Evolutionary conservation across 768 basidiomycete genomes (phyloP).

Genomic region (Boletales sp.): DNA sequence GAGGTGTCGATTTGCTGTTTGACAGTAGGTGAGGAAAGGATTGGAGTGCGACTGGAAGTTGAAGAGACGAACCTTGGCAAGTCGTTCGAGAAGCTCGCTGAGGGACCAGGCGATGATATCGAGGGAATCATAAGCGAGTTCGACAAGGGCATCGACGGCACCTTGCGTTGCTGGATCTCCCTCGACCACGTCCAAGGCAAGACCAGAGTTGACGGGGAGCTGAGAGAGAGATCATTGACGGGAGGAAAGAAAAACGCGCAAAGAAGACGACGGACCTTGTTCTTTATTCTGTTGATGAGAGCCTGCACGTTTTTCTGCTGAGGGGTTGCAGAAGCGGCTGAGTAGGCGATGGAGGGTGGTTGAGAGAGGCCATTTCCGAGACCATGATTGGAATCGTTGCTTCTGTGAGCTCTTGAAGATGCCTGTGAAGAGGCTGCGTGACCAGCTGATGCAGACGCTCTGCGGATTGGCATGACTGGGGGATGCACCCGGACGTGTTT

Average conservation of each 20-base stretch:
- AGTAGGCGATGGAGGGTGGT: slow-evolving; percentile 36
- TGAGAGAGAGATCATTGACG: slow-evolving; percentile 26
- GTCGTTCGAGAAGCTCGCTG: slow-evolving; percentile 70
- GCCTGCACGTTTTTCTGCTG: slow-evolving; percentile 82
- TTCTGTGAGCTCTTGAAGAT: slow-evolving; percentile 53
- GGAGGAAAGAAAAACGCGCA: neutral
- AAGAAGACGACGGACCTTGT: slow-evolving; percentile 53
- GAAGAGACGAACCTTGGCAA: slow-evolving; percentile 58
- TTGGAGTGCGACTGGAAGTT: neutral
- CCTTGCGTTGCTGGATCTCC: slow-evolving; percentile 70
- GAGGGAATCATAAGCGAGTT: slow-evolving; percentile 71
- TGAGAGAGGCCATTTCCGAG: slow-evolving; percentile 30
- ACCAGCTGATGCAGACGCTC: slow-evolving; percentile 59
- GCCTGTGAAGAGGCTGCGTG: slow-evolving; percentile 25
- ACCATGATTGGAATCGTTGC: slow-evolving; percentile 57
- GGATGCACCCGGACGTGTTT: slow-evolving; percentile 10
- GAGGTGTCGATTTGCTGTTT: slow-evolving; percentile 51
- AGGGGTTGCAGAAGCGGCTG: slow-evolving; percentile 44
- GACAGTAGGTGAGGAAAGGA: slow-evolving; percentile 11
- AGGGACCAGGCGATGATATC: slow-evolving; percentile 79
- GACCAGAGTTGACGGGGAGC: slow-evolving; percentile 86
- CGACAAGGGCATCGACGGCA: slow-evolving; percentile 75
- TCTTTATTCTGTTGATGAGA: slow-evolving; percentile 74
- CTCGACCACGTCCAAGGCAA: slow-evolving; percentile 68
- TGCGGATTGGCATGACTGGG: slow-evolving; percentile 49